phyloP scores from a whole-genome alignment of 177 flowering plant genomes.

The Tripterygium wilfordii region DNA sequence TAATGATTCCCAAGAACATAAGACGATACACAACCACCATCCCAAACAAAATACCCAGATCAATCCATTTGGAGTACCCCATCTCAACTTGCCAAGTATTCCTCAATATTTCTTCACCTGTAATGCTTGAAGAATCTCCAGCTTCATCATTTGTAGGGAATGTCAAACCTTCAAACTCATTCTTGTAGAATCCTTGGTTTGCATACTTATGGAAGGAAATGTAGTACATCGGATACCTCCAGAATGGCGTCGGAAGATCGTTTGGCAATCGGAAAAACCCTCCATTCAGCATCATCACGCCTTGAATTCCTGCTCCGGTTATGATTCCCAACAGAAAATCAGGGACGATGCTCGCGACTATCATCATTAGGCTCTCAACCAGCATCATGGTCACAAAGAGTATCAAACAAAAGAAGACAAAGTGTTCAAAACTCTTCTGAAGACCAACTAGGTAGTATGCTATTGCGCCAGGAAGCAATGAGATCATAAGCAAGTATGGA shows the following conservation, averaged over 20 bases:
- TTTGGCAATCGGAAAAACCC: constrained; percentile 47
- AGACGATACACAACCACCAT: constrained; percentile 37
- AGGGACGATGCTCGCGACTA: constrained; percentile 53
- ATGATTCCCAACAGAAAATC: constrained; percentile 61
- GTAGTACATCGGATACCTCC: constrained; percentile 46
- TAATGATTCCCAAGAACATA: constrained; percentile 28
- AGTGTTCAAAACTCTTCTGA: constrained; percentile 33
- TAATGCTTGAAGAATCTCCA: constrained; percentile 19
- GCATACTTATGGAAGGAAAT: constrained; percentile 46
- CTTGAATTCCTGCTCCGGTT: constrained; percentile 49
- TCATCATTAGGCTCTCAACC: constrained; percentile 68
- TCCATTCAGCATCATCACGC: constrained; percentile 35
- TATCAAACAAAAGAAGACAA: constrained; percentile 24
- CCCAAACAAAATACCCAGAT: constrained; percentile 24
- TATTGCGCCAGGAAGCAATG: constrained; percentile 41
- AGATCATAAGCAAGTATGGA: constrained; percentile 42
- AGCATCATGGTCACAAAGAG: constrained; percentile 33
- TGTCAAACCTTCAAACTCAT: constrained; percentile 33
- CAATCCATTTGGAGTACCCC: constrained; percentile 45
- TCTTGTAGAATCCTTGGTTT: constrained; percentile 38
- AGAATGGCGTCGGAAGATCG: constrained; percentile 45
- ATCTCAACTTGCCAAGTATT: constrained; percentile 30
- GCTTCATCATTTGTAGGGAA: constrained; percentile 21
- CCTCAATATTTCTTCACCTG: constrained; percentile 33
- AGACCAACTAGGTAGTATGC: constrained; percentile 42